These are phyloP conservation scores for Quercus glauca DNA, from an alignment of 306 rosid species.

Conservation along the genomic window DNA sequence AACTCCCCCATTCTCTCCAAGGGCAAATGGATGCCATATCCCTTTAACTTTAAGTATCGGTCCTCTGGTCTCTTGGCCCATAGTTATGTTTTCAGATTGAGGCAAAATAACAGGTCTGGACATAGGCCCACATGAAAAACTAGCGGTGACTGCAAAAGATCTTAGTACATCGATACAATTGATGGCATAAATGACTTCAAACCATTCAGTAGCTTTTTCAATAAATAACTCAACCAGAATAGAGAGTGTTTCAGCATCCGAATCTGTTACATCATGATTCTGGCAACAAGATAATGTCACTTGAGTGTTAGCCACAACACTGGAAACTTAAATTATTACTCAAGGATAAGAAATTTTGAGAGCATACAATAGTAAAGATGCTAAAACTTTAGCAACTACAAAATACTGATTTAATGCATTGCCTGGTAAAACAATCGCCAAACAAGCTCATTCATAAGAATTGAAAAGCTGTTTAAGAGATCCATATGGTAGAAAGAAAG, in stretches of 20 bases:
- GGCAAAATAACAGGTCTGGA: slow-evolving; percentile 75
- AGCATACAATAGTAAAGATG: background rate
- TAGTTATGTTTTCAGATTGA: slow-evolving; percentile 25
- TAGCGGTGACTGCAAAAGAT: slow-evolving; percentile 75
- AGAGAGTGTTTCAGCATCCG: slow-evolving; percentile 77
- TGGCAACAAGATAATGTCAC: slow-evolving; percentile 42
- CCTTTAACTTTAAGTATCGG: slow-evolving; percentile 68
- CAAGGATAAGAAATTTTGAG: background rate
- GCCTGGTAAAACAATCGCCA: background rate
- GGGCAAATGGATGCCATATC: slow-evolving; percentile 94
- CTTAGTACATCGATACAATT: slow-evolving; percentile 82
- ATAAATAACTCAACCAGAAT: slow-evolving; percentile 65
- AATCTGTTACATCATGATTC: slow-evolving; percentile 75
- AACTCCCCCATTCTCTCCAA: slow-evolving; percentile 63
- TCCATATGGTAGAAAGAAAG: too few species aligned
- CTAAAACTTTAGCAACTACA: background rate
- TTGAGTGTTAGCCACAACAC: slow-evolving; percentile 10
- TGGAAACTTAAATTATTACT: background rate
- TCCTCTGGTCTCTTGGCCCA: slow-evolving; percentile 32
- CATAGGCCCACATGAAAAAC: slow-evolving; percentile 72
- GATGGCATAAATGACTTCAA: slow-evolving; percentile 68
- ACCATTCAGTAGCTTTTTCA: slow-evolving; percentile 76
- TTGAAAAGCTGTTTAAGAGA: background rate
- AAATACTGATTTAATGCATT: background rate
- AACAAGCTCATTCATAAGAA: background rate